Conservation (phyloP, 495 filamentous ascomycete genomes). For the Neurospora sp. region DNA sequence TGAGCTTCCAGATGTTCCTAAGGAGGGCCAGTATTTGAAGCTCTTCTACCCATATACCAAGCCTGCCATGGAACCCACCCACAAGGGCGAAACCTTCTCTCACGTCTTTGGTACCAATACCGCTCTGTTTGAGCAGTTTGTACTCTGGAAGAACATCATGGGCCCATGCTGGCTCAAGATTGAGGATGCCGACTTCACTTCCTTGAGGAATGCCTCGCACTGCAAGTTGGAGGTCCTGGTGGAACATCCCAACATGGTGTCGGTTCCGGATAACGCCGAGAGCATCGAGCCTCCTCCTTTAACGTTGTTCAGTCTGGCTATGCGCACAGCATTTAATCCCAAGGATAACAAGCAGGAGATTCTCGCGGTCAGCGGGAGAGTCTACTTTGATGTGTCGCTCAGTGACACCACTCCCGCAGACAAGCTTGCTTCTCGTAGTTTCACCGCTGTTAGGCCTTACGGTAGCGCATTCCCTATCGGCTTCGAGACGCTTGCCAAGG, state of each 20-base stretch:
- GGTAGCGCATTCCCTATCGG: conserved; percentile 68
- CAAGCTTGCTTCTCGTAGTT: conserved; percentile 77
- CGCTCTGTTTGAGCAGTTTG: conserved; percentile 92
- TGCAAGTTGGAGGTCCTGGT: conserved; percentile 90
- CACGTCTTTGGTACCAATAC: conserved; percentile 93
- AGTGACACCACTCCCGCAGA: conserved; percentile 82
- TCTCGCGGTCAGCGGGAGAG: conserved; percentile 73
- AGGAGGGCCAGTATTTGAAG: conserved; percentile 85
- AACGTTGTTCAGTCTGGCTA: conserved; percentile 86
- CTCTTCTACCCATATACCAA: conserved; percentile 81
- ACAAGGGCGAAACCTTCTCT: conserved; percentile 80
- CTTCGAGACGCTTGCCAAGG: conserved; percentile 61
- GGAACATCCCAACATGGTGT: conserved; percentile 62
- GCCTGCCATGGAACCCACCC: conserved; percentile 52
- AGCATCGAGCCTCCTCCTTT: conserved; percentile 72
- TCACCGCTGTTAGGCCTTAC: conserved; percentile 80
- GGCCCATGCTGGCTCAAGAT: conserved; percentile 96
- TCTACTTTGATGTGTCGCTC: conserved; percentile 84
- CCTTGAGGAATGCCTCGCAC: conserved; percentile 87
- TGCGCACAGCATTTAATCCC: conserved; percentile 78
- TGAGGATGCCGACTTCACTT: conserved; percentile 67
- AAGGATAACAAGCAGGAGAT: conserved; percentile 98
- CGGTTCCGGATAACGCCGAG: conserved; percentile 61
- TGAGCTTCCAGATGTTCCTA: conserved; percentile 77
- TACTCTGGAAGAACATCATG: conserved; percentile 96